Percentiles rank a stretch among this genome's conserved stretches.
These are phyloP conservation scores for Sphagnum tenellum DNA, from an alignment of 225 moss, liverwort and hornwort genomes.

Conservation along the genomic window DNA sequence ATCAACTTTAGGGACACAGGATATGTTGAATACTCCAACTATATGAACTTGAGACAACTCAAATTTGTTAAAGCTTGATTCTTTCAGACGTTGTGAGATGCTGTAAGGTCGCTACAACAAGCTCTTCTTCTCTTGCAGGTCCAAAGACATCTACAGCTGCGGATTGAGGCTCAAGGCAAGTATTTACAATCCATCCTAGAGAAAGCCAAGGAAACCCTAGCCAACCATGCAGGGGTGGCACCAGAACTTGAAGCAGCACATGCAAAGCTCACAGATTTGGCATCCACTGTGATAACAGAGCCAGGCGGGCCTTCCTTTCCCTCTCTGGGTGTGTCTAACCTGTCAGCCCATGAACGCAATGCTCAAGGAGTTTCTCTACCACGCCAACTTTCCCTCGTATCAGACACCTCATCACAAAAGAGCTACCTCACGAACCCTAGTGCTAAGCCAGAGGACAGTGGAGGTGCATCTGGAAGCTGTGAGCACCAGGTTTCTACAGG, in stretches of 20 bases:
- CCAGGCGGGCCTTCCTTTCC: conserved; percentile 41
- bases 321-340: conserved; percentile 20
- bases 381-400: conserved; percentile 34
- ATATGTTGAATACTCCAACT: background rate
- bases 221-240: conserved; percentile 59
- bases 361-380: conserved; percentile 8
- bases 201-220: conserved; percentile 91
- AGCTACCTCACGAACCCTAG: conserved; percentile 47
- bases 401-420: conserved; percentile 40
- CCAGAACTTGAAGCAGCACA: conserved; percentile 79
- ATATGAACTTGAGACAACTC: background rate
- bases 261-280: conserved; percentile 83
- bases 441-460: conserved; percentile 35
- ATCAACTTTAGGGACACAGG: background rate
- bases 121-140: conserved; percentile 27
- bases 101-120: background rate
- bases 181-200: conserved; percentile 94
- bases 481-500: conserved; percentile 35
- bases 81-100: too few species aligned
- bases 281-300: conserved; percentile 71
- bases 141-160: conserved; percentile 89
- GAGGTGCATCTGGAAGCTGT: conserved; percentile 31
- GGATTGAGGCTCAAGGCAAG: conserved; percentile 94
- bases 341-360: background rate
- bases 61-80: too few species aligned